Evolutionary conservation across 2,329 filamentous ascomycete genomes (phyloP), one percentile per base, ranked within the genome.

Genomic region (Didymella sp.): DNA sequence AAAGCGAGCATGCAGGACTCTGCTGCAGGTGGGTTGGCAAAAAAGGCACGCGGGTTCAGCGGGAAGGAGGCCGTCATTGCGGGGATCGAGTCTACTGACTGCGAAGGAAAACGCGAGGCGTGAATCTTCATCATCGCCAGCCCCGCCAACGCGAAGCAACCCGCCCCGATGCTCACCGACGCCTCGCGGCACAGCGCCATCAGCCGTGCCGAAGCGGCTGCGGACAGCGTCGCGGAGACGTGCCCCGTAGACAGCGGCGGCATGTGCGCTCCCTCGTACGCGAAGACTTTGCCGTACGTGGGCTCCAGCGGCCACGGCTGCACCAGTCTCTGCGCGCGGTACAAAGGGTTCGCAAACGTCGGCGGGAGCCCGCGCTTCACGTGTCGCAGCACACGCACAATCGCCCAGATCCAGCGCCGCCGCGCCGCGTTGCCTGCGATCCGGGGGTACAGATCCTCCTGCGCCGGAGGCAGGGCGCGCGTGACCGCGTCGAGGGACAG

Each of bases 1-100:
- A 82, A 82, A 6, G 78, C 76, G 3, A 82, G 69, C 79, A 81
- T 81, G 54, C 79, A 77, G 25, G 73, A 77, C 28, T 81, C 76
- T 0, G 78, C 69, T 1, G 73, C 67, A n/a, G 69, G 68, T 2
- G 70, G 67, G 48, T 72, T 71, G 37, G 71, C 66, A 52, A 81
- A 79, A 64, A 78, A 78, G 1, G 77, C 72, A 7, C 79, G 77
- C 0, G 80, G 80, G 53, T 81, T 81, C 15, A 81, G 69, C 0
- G 80, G 79, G 49, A 81, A 82, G 12, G 77, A 78, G 3, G 76
- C 78, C 24, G 76, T 75, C 67, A 81, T 80, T 7, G 77, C 19
- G 73, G 73, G n/a, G 9, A 15, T n/a, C 1, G n/a, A n/a, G n/a
- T n/a, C n/a, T n/a, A n/a, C n/a, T n/a, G n/a, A n/a, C n/a, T n/a